phyloP scores from a whole-genome alignment of 2,329 filamentous ascomycete genomes.

The Fonsecaea nubica region DNA sequence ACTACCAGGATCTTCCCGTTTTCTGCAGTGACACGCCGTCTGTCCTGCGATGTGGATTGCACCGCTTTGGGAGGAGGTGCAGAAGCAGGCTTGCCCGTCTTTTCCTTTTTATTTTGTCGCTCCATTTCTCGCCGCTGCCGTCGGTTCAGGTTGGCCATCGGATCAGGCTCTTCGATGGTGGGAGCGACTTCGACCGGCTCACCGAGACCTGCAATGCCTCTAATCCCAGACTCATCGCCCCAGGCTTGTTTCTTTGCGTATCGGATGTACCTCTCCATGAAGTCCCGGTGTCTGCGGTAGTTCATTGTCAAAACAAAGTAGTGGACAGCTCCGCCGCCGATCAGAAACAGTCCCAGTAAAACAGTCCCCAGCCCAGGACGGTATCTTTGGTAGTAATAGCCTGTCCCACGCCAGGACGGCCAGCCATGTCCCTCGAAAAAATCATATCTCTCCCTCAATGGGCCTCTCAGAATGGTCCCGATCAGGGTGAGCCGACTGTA shows the following conservation, averaged over 20 bases:
- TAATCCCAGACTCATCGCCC: constrained; percentile 76
- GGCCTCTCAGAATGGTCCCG: constrained; percentile 69
- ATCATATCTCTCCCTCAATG: constrained; percentile 78
- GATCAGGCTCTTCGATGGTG: constrained; percentile 54
- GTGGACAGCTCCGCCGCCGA: constrained; percentile 83
- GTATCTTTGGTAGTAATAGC: constrained; percentile 94
- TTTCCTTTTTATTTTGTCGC: constrained; percentile 75
- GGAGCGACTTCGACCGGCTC: constrained; percentile 44
- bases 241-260: constrained; percentile 87
- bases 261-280: constrained; percentile 88
- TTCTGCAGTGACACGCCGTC: constrained; percentile 87
- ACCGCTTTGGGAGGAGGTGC: constrained; percentile 55
- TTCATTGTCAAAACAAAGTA: constrained; percentile 84
- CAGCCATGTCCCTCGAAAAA: constrained; percentile 93
- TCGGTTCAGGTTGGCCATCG: constrained; percentile 72
- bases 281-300: constrained; percentile 89
- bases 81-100: constrained; percentile 51
- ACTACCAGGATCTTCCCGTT: constrained; percentile 96
- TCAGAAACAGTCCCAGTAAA: constrained; percentile 78
- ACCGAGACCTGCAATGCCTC: constrained; percentile 71
- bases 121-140: constrained; percentile 89
- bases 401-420: constrained; percentile 93
- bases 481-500: constrained; percentile 86
- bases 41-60: constrained; percentile 68
- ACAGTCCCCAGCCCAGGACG: constrained; percentile 88